These are phyloP conservation scores for Athelia sp. DNA, from an alignment of 1,284 basidiomycete species.

Conservation along the genomic window DNA sequence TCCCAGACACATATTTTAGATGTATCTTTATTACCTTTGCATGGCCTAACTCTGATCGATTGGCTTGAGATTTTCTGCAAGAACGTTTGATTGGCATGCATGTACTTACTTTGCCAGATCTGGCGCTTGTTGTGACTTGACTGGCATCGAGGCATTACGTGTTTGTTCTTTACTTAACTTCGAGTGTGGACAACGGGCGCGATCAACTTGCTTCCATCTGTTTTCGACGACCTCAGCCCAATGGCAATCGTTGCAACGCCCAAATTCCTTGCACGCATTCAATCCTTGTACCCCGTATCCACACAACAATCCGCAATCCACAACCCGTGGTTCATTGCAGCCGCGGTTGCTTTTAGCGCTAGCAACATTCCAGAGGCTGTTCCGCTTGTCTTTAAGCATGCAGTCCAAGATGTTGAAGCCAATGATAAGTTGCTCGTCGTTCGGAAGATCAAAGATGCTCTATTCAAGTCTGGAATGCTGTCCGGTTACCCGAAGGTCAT, in stretches of 20 bases:
- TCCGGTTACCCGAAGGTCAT: constrained; percentile 33
- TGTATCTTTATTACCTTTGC: too few species aligned
- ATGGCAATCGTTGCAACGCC: neutral
- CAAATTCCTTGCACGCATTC: neutral
- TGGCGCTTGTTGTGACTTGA: too few species aligned
- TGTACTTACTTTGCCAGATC: too few species aligned
- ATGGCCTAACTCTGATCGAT: too few species aligned
- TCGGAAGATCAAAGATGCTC: constrained; percentile 33
- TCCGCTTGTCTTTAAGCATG: constrained; percentile 32
- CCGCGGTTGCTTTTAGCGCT: constrained; percentile 33
- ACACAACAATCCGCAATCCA: neutral
- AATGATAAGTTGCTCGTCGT: constrained; percentile 26
- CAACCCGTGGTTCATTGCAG: constrained; percentile 36
- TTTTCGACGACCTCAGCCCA: too few species aligned
- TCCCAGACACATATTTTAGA: too few species aligned
- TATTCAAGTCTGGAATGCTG: constrained; percentile 36
- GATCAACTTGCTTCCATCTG: too few species aligned
- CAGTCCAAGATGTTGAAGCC: constrained; percentile 26
- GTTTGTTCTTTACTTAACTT: too few species aligned
- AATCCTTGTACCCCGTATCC: neutral
- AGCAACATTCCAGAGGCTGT: constrained; percentile 37
- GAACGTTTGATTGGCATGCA: too few species aligned
- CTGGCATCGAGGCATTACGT: too few species aligned
- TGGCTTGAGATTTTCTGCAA: too few species aligned
- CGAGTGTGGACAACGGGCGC: too few species aligned